Conservation (phyloP, 768 basidiomycete genomes). For the Glaciozyma antarctica region DNA sequence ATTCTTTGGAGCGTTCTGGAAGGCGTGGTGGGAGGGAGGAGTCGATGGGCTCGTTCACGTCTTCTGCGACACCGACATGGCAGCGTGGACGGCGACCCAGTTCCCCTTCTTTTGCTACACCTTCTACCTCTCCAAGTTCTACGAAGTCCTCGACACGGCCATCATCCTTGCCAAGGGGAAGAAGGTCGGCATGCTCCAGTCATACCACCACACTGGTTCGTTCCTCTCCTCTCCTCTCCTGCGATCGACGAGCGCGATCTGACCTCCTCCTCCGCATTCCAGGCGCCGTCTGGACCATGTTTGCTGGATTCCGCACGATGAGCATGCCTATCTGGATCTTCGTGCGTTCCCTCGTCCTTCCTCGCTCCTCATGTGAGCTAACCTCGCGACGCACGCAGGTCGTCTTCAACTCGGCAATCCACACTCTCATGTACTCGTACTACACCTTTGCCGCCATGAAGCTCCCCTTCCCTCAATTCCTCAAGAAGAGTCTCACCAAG, state of each 20-base stretch:
- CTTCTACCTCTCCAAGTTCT: slow-evolving; percentile 30
- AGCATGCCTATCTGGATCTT: slow-evolving; percentile 30
- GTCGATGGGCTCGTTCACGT: slow-evolving; percentile 17
- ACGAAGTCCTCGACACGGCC: slow-evolving; percentile 24
- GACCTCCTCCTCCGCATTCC: not conserved
- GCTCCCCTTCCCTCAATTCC: slow-evolving; percentile 33
- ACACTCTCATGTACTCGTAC: slow-evolving; percentile 33
- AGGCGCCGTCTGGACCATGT: slow-evolving; percentile 20
- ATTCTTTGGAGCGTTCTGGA: slow-evolving; percentile 21
- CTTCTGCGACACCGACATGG: slow-evolving; percentile 24
- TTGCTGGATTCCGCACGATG: slow-evolving; percentile 23
- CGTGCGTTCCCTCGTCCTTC: not conserved
- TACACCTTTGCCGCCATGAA: slow-evolving; percentile 34
- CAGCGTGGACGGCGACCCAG: slow-evolving; percentile 12
- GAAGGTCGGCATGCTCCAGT: slow-evolving; percentile 27
- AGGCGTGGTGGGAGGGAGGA: slow-evolving; percentile 15
- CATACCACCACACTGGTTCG: slow-evolving; percentile 36
- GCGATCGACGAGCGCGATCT: not conserved
- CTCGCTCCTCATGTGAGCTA: not conserved
- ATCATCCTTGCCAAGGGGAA: slow-evolving; percentile 37
- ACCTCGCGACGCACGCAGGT: not conserved
- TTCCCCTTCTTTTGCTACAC: slow-evolving; percentile 23
- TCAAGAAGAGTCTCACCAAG: slow-evolving; percentile 31
- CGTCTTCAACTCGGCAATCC: slow-evolving; percentile 35
- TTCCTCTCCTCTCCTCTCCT: slow-evolving; percentile 3